Percentiles rank a stretch among this genome's conserved stretches.
These are phyloP conservation scores for Vanilla planifolia DNA, from an alignment of 106 monocot species.

Conservation along the genomic window DNA sequence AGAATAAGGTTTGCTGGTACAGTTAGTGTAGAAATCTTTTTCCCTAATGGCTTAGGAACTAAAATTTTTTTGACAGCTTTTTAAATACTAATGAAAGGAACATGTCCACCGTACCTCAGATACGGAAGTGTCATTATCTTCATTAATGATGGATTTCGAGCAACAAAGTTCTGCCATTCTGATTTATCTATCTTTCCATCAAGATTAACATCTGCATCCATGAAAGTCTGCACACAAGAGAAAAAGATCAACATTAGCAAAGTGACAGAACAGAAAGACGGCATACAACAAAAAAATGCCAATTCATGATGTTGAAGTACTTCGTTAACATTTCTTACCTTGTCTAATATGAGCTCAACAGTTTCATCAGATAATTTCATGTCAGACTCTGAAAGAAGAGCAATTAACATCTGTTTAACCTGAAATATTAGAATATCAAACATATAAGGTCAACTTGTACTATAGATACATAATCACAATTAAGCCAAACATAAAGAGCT, in stretches of 20 bases:
- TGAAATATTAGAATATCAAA: constrained; percentile 14
- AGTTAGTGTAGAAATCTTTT: too few relatives aligned
- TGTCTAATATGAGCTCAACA: constrained; percentile 82
- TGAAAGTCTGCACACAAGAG: constrained; percentile 64
- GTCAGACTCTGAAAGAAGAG: constrained; percentile 81
- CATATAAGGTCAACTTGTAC: too few relatives aligned
- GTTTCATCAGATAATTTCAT: constrained; percentile 90
- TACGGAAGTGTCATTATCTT: constrained; percentile 99
- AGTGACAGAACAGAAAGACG: background rate
- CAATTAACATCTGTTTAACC: constrained; percentile 97
- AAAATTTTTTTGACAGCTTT: too few relatives aligned
- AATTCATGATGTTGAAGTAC: background rate
- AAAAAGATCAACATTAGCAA: background rate
- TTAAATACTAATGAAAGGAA: too few relatives aligned
- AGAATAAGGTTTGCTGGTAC: too few relatives aligned
- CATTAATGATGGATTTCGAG: constrained; percentile 79
- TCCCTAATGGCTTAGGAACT: too few relatives aligned
- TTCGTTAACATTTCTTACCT: constrained; percentile 41
- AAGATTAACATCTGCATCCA: constrained; percentile 76
- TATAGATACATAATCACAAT: too few relatives aligned
- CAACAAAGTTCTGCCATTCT: constrained; percentile 88
- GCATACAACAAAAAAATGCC: background rate
- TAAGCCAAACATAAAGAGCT: too few relatives aligned
- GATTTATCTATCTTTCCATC: constrained; percentile 92
- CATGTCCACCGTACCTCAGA: too few relatives aligned